Conservation (phyloP, 345 rosid species). For the Carallia pectinifolia region DNA sequence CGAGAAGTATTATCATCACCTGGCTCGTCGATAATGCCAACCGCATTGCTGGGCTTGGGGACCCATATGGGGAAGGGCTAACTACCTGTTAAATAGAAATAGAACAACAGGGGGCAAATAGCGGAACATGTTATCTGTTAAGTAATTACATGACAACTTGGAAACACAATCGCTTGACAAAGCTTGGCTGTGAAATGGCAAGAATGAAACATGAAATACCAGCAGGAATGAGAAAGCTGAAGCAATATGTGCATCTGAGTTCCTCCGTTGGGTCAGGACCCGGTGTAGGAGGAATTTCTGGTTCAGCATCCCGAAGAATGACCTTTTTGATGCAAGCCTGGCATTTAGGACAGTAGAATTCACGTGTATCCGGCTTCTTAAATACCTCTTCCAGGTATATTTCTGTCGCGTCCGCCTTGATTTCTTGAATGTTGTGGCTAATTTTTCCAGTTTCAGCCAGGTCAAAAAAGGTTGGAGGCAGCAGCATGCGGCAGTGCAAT, state of each 20-base stretch:
- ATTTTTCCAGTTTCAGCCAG: not conserved
- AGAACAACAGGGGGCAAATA: not conserved
- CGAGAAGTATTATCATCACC: too few species aligned
- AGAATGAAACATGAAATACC: not conserved
- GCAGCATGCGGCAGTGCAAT: not conserved
- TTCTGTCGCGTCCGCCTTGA: conserved; percentile 1
- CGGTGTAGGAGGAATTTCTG: not conserved
- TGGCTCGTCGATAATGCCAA: too few species aligned
- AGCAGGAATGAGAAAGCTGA: conserved; percentile 14
- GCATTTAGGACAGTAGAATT: conserved; percentile 23
- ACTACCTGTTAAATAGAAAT: not conserved
- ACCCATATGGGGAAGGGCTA: too few species aligned
- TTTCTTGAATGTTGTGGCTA: not conserved
- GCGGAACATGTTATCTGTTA: not conserved
- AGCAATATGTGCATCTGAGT: conserved; percentile 20
- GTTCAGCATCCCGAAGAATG: not conserved
- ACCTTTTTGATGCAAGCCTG: conserved; percentile 21
- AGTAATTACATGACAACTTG: not conserved
- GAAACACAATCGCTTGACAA: not conserved
- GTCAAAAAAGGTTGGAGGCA: not conserved
- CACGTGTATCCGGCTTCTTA: conserved; percentile 4
- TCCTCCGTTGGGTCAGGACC: too few species aligned
- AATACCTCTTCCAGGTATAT: conserved; percentile 1
- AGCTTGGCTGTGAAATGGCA: not conserved
- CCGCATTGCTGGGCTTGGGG: too few species aligned